These are phyloP conservation scores for Penicillium hesseltinei DNA, from an alignment of 2,329 filamentous ascomycete species.

Conservation along the genomic window DNA sequence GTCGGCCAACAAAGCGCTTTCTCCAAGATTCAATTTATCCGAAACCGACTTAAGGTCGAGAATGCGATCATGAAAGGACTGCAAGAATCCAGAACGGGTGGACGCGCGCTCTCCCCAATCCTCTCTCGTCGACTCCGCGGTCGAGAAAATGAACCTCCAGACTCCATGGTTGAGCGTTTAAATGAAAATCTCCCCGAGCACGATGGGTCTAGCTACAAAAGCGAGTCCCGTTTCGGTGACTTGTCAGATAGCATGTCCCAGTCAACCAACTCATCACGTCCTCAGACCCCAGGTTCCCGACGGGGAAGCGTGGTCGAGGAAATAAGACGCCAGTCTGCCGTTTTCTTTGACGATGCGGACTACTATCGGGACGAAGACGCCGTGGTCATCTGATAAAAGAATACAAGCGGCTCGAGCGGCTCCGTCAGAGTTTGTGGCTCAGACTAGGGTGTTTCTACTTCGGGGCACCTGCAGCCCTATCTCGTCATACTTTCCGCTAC, in stretches of 20 bases:
- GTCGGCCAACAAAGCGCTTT: conserved; percentile 87
- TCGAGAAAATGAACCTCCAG: conserved; percentile 16
- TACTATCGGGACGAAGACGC: conserved; percentile 32
- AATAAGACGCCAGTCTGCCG: conserved; percentile 46
- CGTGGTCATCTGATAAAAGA: conserved; percentile 18
- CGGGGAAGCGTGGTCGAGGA: conserved; percentile 43
- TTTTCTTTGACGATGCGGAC: conserved; percentile 47
- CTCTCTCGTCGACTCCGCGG: conserved; percentile 28
- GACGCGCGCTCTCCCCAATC: conserved; percentile 27
- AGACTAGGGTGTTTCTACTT: conserved; percentile 11
- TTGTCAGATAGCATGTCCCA: conserved; percentile 25
- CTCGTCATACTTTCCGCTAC: conserved; percentile 13
- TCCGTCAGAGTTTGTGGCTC: conserved; percentile 12
- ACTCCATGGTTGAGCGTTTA: conserved; percentile 25
- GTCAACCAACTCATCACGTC: conserved; percentile 21
- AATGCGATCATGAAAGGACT: conserved; percentile 60
- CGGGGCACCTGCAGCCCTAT: conserved; percentile 17
- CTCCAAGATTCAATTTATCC: conserved; percentile 86
- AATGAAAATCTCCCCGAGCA: conserved; percentile 31
- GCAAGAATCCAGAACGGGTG: conserved; percentile 29
- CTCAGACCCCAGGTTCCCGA: conserved; percentile 22
- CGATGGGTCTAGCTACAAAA: conserved; percentile 18
- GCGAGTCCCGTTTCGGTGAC: conserved; percentile 24
- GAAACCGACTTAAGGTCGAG: conserved; percentile 83
- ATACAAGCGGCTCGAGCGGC: conserved; percentile 16